Conservation (phyloP, 75 land plant species). For the Gnetum montanum region DNA sequence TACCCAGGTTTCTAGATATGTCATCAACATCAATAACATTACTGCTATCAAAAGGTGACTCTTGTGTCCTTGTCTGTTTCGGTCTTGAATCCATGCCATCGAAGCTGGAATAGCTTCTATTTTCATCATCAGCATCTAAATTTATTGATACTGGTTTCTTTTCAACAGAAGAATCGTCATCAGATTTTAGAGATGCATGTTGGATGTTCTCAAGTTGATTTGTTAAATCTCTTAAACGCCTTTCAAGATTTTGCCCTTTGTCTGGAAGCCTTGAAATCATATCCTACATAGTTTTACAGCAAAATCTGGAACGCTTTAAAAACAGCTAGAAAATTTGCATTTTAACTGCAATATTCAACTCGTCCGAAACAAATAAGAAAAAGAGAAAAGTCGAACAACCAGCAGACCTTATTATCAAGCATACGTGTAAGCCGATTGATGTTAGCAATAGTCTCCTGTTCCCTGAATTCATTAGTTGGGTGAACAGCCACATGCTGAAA, state of each 20-base stretch:
- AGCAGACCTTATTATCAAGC: constrained; percentile 43
- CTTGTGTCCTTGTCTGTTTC: neutral
- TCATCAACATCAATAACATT: constrained; percentile 35
- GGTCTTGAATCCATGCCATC: neutral
- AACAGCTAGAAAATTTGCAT: too few relatives aligned
- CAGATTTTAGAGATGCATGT: neutral
- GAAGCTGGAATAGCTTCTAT: neutral
- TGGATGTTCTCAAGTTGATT: constrained; percentile 22
- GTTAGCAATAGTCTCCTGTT: constrained; percentile 22
- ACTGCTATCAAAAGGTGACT: neutral
- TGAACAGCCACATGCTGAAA: constrained; percentile 4
- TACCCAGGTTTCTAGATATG: constrained; percentile 10
- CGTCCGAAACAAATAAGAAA: too few relatives aligned
- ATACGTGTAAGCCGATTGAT: constrained; percentile 37
- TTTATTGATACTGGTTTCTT: neutral
- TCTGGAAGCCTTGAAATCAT: constrained; percentile 55
- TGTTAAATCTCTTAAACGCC: constrained; percentile 40
- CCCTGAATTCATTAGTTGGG: constrained; percentile 8
- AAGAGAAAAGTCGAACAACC: too few relatives aligned
- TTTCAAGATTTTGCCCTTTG: constrained; percentile 44
- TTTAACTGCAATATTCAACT: too few relatives aligned
- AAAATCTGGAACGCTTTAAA: too few relatives aligned
- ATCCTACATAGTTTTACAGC: constrained; percentile 26
- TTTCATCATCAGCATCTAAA: neutral
- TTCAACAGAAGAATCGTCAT: neutral